These are phyloP conservation scores for Stentor roeselii DNA, from an alignment of 73 alveolate genomes.

Conservation along the genomic window DNA sequence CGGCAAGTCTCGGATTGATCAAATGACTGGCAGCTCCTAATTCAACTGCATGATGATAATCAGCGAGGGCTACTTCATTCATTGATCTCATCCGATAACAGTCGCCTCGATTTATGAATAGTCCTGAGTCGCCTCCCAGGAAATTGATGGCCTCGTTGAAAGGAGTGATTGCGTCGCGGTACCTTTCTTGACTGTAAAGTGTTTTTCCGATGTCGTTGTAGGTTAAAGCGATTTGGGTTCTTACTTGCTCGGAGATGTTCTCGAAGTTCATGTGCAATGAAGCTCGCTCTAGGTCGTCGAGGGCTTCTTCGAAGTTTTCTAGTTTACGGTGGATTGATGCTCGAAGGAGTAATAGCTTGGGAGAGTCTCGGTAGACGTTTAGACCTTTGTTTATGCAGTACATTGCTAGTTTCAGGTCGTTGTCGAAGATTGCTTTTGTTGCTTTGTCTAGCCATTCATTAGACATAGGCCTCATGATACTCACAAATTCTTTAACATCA, in stretches of 20 bases:
- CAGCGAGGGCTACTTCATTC: conserved; percentile 56
- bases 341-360: conserved; percentile 56
- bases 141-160: conserved; percentile 69
- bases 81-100: conserved; percentile 58
- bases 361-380: conserved; percentile 55
- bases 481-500: conserved; percentile 61
- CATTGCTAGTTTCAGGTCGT: conserved; percentile 45
- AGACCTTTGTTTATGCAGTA: conserved; percentile 57
- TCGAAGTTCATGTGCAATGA: conserved; percentile 63
- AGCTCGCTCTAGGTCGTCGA: conserved; percentile 66
- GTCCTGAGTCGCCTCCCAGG: conserved; percentile 63
- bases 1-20: conserved; percentile 50
- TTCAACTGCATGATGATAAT: conserved; percentile 68
- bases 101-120: conserved; percentile 66
- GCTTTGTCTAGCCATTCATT: conserved; percentile 65
- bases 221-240: conserved; percentile 60
- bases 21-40: conserved; percentile 48
- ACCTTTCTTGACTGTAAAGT: conserved; percentile 40
- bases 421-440: conserved; percentile 49
- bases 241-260: conserved; percentile 56
- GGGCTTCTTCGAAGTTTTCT: conserved; percentile 56
- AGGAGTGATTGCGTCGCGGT: conserved; percentile 64
- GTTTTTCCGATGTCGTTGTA: conserved; percentile 65
- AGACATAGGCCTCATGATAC: conserved; percentile 69
- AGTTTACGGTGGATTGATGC: conserved; percentile 55